Conservation (phyloP, 139 green algal species). For the Limnomonas spitsbergensis region DNA sequence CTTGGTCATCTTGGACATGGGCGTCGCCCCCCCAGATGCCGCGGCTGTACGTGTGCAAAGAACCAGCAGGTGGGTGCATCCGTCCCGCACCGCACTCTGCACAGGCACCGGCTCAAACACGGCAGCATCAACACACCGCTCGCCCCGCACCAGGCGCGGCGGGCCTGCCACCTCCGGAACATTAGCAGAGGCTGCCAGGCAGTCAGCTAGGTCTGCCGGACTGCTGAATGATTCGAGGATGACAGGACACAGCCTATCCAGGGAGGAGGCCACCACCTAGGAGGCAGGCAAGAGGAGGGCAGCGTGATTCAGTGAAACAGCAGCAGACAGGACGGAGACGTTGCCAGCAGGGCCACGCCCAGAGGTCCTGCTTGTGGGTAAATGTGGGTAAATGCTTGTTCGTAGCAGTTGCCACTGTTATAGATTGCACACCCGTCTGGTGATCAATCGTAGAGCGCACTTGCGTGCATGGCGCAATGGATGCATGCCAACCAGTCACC, state of each 20-base stretch:
- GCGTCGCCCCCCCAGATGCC: background rate
- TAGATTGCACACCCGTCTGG: too few species aligned
- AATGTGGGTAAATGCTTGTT: too few species aligned
- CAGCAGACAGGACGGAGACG: too few species aligned
- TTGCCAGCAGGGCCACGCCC: too few species aligned
- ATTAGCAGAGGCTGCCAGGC: constrained; percentile 73
- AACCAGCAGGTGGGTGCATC: constrained; percentile 81
- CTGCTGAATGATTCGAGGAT: constrained; percentile 57
- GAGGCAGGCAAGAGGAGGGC: constrained; percentile 60
- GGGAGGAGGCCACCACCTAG: constrained; percentile 71
- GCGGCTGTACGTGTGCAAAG: constrained; percentile 58
- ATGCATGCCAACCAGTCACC: too few species aligned
- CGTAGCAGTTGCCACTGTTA: too few species aligned
- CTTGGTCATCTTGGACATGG: constrained; percentile 13
- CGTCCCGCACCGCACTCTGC: constrained; percentile 55
- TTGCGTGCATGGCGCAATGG: too few species aligned
- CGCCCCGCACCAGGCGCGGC: constrained; percentile 36
- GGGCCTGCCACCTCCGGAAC: constrained; percentile 70
- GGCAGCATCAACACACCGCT: constrained; percentile 78
- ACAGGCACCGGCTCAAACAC: constrained; percentile 79
- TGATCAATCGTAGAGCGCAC: too few species aligned
- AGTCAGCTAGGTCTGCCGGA: constrained; percentile 59
- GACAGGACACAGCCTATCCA: constrained; percentile 64
- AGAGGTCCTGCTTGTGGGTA: too few species aligned
- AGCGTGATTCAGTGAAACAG: constrained; percentile 24